Evolutionary conservation across 2,329 filamentous ascomycete genomes (phyloP).

Genomic region (Dothideomycetes sp.): DNA sequence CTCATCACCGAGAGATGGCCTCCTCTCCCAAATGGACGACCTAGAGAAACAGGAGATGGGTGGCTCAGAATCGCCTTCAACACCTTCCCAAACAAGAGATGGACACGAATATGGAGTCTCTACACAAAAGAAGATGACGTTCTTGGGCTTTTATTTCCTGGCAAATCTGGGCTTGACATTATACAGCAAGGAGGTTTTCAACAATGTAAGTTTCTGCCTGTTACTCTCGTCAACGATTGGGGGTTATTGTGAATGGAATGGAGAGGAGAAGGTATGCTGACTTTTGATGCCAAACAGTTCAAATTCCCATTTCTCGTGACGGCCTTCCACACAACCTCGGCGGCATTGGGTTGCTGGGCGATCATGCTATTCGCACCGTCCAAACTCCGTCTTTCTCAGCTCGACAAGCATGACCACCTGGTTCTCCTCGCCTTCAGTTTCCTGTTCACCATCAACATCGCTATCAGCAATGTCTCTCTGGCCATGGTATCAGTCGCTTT

Average conservation of each 20-base stretch:
- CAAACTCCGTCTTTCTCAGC: slow-evolving; percentile 43
- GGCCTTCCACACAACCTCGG: slow-evolving; percentile 48
- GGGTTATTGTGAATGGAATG: background rate
- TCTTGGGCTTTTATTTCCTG: slow-evolving; percentile 37
- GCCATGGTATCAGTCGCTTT: slow-evolving; percentile 52
- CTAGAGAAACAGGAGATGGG: background rate
- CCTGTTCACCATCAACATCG: slow-evolving; percentile 55
- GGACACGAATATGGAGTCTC: slow-evolving; percentile 12
- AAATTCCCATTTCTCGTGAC: slow-evolving; percentile 55
- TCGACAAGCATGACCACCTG: slow-evolving; percentile 45
- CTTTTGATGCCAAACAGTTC: slow-evolving; percentile 37
- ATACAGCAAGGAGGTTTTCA: slow-evolving; percentile 48
- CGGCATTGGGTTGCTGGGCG: slow-evolving; percentile 46
- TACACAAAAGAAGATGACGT: slow-evolving; percentile 11
- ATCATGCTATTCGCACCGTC: slow-evolving; percentile 34
- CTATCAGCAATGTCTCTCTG: slow-evolving; percentile 53
- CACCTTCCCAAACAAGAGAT: background rate
- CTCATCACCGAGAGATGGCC: background rate
- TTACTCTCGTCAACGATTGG: too few relatives aligned
- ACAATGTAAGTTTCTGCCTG: background rate
- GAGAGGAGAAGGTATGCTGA: background rate
- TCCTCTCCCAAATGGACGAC: slow-evolving; percentile 5
- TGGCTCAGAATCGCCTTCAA: background rate
- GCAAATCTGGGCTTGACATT: slow-evolving; percentile 44
- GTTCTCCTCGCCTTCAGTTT: slow-evolving; percentile 49